Evolutionary conservation across 768 basidiomycete species (phyloP), one percentile per base, ranked within the genome.

Genomic region (Psilocybe azurescens): DNA sequence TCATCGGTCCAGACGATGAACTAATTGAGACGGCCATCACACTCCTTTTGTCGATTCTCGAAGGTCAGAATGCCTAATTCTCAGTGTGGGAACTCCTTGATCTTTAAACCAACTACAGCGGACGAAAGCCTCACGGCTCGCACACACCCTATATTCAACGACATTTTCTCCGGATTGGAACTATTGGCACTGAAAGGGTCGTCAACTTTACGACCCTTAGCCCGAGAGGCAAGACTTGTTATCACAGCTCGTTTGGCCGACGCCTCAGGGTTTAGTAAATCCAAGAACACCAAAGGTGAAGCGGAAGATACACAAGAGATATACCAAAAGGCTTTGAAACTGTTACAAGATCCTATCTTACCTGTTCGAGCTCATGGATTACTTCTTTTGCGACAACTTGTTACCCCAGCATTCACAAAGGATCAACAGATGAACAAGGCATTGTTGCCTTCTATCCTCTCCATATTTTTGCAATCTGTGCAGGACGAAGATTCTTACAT

Each of bases 401-500:
- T 95, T 18, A 78, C 82, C 24, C 75, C 82, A 18, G 61, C 67
- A 4, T 61, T 65, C 20, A 62, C 65, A 30, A 58, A 66, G 16
- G 70, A 70, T 6, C 62, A 68, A 28, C 57, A 69, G 33, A 66
- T 70, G 5, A 65, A 73, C 30, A 67, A 69, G 66, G 71, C 67
- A 0, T 78, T 98, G 28, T 75, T 89, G 14, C 94, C 95, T 5
- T 91, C 89, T 0, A 93, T 98, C 65, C 76, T 95, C 50, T 90
- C 91, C 30, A 90, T 97, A 58, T 97, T 98, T 72, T 74, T 96
- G 64, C 88, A 93, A 69, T 84, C 89, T 0, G 75, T 96, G 5
- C 90, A 94, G 69, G 95, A 97, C 63, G 91, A 95, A 41, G 97
- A 99, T 69, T 94, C 93, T n/a, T 98, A 95, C 73, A 87, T 98